Evolutionary conservation across 1,139 yeast species (phyloP), one percentile per base, ranked within the genome.

Genomic region (Lodderomyces jiufengensis): DNA sequence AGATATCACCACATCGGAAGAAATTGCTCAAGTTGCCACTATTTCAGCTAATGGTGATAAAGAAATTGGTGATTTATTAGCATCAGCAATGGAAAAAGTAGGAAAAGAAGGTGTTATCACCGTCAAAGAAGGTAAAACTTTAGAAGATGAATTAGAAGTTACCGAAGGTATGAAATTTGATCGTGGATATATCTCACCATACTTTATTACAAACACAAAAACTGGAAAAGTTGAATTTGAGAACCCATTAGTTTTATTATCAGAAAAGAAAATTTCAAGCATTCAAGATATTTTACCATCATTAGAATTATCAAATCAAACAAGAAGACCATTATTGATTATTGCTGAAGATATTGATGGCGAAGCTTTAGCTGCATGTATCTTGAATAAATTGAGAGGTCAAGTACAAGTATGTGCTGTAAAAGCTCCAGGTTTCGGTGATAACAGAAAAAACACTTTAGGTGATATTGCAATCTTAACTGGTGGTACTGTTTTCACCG

Each of bases 141-240:
- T 90, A 59, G 95, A 87, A 66, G 97, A 90, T 61, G 96, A 90
- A 67, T 80, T 90, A 57, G 97, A 90, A 68, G 95, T 90, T 49
- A 92, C 97, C 48, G 98, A 92, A 72, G 98, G 98, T 73, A 92
- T 92, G 98, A 84, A 92, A 70, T 92, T 94, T 57, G 98, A 92
- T 74, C 88, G 98, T 62, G 98, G 98, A 57, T 92, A 77, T 77
- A 92, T 92, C 57, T 90, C 97, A 33, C 98, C 98, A 41, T 92
- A 92, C 77, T 92, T 92, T 67, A 87, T 92, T 68, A 92, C 98
- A 55, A 90, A 92, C 67, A 78, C 96, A 59, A 92, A 92, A 75
- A 78, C 92, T 42, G 97, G 95, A 60, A 92, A 92, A 75, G 95
- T 87, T 49, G 98, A 92, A 70, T 90, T 92, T 53, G 97, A 92